Base-by-base conservation (phyloP, 2,329 filamentous ascomycete species). In the Cercospora sp. region DNA sequence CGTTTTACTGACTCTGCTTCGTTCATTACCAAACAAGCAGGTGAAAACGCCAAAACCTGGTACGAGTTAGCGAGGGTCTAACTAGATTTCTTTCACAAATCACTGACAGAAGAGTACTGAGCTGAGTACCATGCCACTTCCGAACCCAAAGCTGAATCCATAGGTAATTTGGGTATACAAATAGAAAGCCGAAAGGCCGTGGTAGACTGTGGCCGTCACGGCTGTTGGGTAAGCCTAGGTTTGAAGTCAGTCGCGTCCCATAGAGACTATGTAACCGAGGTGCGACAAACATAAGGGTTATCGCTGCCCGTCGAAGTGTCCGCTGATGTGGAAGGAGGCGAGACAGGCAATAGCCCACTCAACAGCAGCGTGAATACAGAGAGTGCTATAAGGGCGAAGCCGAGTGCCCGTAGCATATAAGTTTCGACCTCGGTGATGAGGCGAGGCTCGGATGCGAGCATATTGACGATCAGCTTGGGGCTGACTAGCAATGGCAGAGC, bases 361-460 rank as follows among this genome's bases (percentile, higher is more conserved):
- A 94, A 84, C 40, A 92, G 83, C 43, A 93, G 80, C n/a, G 85
- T 85, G 12, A 91, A 80, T 6, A 89, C 76, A 34, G 88, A 88
- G 30, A 94, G 80, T 9, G 88, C 82, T 24, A 93, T 81, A 55
- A 93, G 85, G 32, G 88, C 82, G 66, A 94, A 82, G 70, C 90
- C 91, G 1, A 93, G 85, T 30, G 85, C 87, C 51, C 91, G 90
- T 62, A 88, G 88, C 78, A 94, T 89, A 84, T 94, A 94, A 66
- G 86, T 80, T 79, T 93, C 90, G 34, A 92, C 82, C 26, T 81
- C 88, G 85, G 79, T 65, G 85, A 84, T 65, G 85, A 80, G 71
- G 85, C 82, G 69, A 85, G 84, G 45, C 85, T 82, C 61, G 85
- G 84, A 3, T 85, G 84, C 40, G 89, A 77, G 83, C 69, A 90